Base-by-base conservation (phyloP, 805 yeast genomes). In the Helenozyma baotianmanensis region DNA sequence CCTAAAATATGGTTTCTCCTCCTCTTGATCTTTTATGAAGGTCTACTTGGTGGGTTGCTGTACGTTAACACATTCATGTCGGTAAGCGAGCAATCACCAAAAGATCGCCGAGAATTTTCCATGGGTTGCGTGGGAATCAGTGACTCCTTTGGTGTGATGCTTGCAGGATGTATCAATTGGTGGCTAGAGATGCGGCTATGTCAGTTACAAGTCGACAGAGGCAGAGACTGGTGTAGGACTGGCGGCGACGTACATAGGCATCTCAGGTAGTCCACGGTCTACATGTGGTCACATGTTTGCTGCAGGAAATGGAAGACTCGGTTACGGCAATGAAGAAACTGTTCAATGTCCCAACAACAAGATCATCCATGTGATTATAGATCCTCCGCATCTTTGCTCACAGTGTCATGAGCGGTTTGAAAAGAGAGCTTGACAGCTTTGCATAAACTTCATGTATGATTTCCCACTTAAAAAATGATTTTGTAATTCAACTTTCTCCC, bases 61-160 rank as follows among this genome's bases (percentile, higher is more conserved):
- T 90, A 90, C 53, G 92, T 87, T 33, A 89, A 90, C 53, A 89
- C 97, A 0, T 90, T 85, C 50, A 65, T 82, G 68, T 65, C 76
- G 11, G 89, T 89, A 1, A 71, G 82, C 23, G 94, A 86, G 38
- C 55, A 58, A 15, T 54, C 60, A 6, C 61, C 72, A 0, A 62
- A 72, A 2, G 53, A 67, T 0, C 45, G 47, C 33, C 45, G 71
- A 26, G 72, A 66, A 35, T 81, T 87, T 56, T 77, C 88, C 0
- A 68, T 87, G 64, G 95, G 95, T 3, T 74, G 89, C 4, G 90
- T 83, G 1, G 83, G 92, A 0, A 74, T 86, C 36, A 81, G 94
- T 38, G 95, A 86, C 50, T 79, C 89, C 2, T 74, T 80, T 9
- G 98, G 98, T 0, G 76, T 89, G 10, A 82, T 86, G 6, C 14